Base-by-base conservation (phyloP, 1,139 yeast species). In the Protomyces lactucae-debilis region DNA sequence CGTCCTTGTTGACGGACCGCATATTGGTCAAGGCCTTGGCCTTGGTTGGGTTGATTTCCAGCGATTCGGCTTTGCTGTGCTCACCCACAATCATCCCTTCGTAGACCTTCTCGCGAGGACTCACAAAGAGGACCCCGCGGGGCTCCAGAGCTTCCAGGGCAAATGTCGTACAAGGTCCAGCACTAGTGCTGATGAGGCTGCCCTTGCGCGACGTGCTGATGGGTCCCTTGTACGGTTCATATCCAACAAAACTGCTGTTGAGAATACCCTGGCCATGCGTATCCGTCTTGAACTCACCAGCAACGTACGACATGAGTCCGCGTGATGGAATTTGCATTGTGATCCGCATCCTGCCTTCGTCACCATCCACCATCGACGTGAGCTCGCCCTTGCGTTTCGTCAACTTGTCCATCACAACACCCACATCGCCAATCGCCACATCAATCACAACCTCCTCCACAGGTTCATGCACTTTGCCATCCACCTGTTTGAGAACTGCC, bases 241-340 rank as follows among this genome's bases (percentile, higher is more conserved):
- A 60, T 1, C 51, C 59, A 14, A 54, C 18, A 16, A 60, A 60
- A 25, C 51, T 60, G 37, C 46, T 23, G 40, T 60, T 60, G 46
- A 60, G 36, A 18, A 60, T 43, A 18, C 64, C 64, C 23, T 46
- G 53, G 14, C 64, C 64, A 32, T 60, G 64, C 3, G 64, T 60
- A 21, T 60, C 64, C 16, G 59, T 60, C 51, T 60, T 60, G 64
- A 60, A 54, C 23, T 60, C 64, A n/a, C 64, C 64, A n/a, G 59
- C 64, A 25, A 60, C 52, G 51, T 60, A 60, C 39, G 57, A 57
- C 64, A 60, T 54, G 28, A 60, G 55, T 10, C 64, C 64, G n/a
- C 64, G 64, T 21, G 54, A 35, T 6, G 64, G 64, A 3, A 60
- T 57, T 18, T 60, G 54, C 64, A 60, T 60, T 12, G 59, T 55